Base-by-base conservation (phyloP, 306 rosid species). In the Begonia masoniana region DNA sequence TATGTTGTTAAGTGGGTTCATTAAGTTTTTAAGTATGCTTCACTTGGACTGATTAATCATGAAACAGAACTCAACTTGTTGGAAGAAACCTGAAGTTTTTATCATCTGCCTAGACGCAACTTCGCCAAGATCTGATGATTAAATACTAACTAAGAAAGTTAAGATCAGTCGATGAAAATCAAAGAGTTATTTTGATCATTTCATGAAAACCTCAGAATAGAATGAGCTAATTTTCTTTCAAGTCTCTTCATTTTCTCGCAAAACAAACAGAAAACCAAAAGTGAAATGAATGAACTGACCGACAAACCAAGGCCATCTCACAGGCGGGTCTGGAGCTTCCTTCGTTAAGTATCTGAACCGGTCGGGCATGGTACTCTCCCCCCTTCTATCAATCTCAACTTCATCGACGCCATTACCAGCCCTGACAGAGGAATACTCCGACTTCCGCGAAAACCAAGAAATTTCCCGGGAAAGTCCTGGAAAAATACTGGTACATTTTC, bases 221-320 rank as follows among this genome's bases (percentile, higher is more conserved):
- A 36, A 41, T 47, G n/a, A 51, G 19, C 9, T 41, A 59, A 50
- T 15, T 23, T 50, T 35, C 47, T 14, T 3, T 2, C 9, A 7
- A 11, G 13, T 13, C 11, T 41, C 55, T 52, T 11, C 43, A 51
- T 55, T 68, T 46, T 52, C 68, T 12, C 16, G 35, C 43, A 49
- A 56, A 56, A 16, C 56, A 70, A 57, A 54, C 13, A 61, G 17
- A 42, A 53, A 15, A 51, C 1, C 9, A 4, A 8, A 43, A 39
- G 17, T 36, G 50, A 60, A 41, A 43, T 45, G 35, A 7, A 16
- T 74, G 51, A 23, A 13, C 41, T 55, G 64, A 83, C 99, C 96
- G 1, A 86, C 72, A 67, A 91, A 43, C 78, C 72, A 86, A 12
- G 94, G 96, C 99, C 99, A 91, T 60, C 82, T 71, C 23, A 79